These are phyloP conservation scores for Lodderomyces beijingensis DNA, from an alignment of 1,139 yeast genomes.

Conservation along the genomic window DNA sequence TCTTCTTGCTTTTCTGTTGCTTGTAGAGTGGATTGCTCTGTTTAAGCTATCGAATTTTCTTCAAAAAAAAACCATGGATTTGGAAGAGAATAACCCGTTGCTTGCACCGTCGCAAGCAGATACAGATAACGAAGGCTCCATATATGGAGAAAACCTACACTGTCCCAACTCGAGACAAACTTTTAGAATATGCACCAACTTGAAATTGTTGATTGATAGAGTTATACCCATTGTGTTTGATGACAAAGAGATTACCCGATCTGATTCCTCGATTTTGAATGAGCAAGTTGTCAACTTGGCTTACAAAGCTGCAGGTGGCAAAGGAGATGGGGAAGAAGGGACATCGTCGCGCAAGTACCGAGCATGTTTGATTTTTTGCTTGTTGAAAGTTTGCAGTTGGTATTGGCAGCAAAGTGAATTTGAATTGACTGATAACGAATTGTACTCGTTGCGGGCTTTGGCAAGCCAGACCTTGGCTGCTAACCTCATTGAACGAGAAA, in stretches of 20 bases:
- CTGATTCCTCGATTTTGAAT: slow-evolving; percentile 62
- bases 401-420: slow-evolving; percentile 55
- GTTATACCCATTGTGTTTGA: slow-evolving; percentile 63
- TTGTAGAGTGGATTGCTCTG: no score
- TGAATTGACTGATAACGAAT: slow-evolving; percentile 65
- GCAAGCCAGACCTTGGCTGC: slow-evolving; percentile 76
- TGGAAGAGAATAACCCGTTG: slow-evolving; percentile 13
- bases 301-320: slow-evolving; percentile 78
- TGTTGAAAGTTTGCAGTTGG: slow-evolving; percentile 78
- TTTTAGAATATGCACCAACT: slow-evolving; percentile 66
- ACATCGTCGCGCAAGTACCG: slow-evolving; percentile 60
- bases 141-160: slow-evolving; percentile 12
- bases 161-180: slow-evolving; percentile 67
- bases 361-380: slow-evolving; percentile 63
- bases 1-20: no score
- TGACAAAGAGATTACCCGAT: slow-evolving; percentile 45
- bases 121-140: slow-evolving; percentile 11
- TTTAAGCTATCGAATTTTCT: no score
- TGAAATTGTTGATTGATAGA: slow-evolving; percentile 68
- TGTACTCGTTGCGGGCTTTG: slow-evolving; percentile 55
- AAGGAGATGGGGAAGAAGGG: slow-evolving; percentile 54
- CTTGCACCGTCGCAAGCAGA: slow-evolving; percentile 10
- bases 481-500: slow-evolving; percentile 55
- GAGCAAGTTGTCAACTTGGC: slow-evolving; percentile 56
- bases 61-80: no score